Base-by-base conservation (phyloP, 208 protist genomes). In the Wallacemonas sp. region DNA sequence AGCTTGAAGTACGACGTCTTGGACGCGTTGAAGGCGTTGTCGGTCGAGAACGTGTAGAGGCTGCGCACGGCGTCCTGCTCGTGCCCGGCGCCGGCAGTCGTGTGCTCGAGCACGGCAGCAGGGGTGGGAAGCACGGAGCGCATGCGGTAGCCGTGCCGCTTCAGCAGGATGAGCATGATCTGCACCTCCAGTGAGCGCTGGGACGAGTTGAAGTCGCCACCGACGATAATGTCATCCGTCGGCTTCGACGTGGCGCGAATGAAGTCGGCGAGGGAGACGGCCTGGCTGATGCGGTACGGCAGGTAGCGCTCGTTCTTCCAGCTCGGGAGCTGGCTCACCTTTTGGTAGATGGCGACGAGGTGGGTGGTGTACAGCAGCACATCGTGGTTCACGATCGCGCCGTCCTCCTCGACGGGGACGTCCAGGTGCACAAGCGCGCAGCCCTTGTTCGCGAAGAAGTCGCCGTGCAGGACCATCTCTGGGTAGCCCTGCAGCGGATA, bases 401-500 rank as follows among this genome's bases (percentile, higher is more conserved):
- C 75, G 9, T 57, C 64, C 8, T 33, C 43, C 2, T 66, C 56
- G 19, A 84, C 66, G 21, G 90, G 90, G 38, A 93, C 85, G 49
- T 74, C 63, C 2, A 96, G 44, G 39, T 82, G 78, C 8, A 93
- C 67, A 46, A 88, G 73, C 32, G 90, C 87, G 0, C 68, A 86
- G 1, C 90, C 90, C 67, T 96, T 96, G 74, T 96, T 96, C 0
- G 90, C 85, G 44, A 91, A 96, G 78, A 92, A 96, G 64, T 96
- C 90, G 3, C 90, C 90, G 64, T 96, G 90, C 11, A 93, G 70
- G 8, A 96, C 61, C 73, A 89, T 87, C 71, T 96, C 87, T 0
- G 90, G 90, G 55, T 78, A 90, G 1, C 90, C 90, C 60, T 96
- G 90, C 36, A 96, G 70, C 4, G 90, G 87, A 56, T 80, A 96